These are phyloP conservation scores for Sutorius australiensis DNA, from an alignment of 768 basidiomycete species.

Conservation along the genomic window DNA sequence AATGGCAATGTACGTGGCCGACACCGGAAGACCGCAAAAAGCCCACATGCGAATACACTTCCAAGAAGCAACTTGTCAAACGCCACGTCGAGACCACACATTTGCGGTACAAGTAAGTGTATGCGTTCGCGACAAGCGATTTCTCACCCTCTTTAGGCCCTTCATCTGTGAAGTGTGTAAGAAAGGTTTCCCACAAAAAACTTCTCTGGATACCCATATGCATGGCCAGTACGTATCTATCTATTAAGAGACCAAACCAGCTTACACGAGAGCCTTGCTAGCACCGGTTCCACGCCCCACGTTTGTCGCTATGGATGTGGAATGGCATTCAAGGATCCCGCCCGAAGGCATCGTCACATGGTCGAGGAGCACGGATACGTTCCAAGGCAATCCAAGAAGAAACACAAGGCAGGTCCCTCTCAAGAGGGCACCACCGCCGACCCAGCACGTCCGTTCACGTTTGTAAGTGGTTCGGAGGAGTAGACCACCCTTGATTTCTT, in stretches of 20 bases:
- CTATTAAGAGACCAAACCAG: neutral
- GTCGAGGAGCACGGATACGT: conserved; percentile 48
- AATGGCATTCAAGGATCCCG: conserved; percentile 59
- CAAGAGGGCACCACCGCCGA: conserved; percentile 24
- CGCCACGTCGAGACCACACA: conserved; percentile 65
- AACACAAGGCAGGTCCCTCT: conserved; percentile 36
- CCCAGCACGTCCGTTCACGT: conserved; percentile 32
- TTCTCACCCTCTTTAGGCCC: conserved; percentile 36
- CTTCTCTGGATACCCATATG: conserved; percentile 54
- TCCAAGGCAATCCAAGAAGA: conserved; percentile 44
- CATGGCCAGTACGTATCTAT: conserved; percentile 44
- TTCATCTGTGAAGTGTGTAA: conserved; percentile 50
- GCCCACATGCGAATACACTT: conserved; percentile 39
- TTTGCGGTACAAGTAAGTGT: conserved; percentile 52
- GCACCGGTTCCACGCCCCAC: conserved; percentile 56
- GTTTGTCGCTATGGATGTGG: conserved; percentile 49
- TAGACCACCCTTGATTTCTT: conserved; percentile 12
- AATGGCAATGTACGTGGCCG: conserved; percentile 42
- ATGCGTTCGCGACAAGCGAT: conserved; percentile 3
- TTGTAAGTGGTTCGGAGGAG: conserved; percentile 27
- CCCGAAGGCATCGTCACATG: conserved; percentile 59
- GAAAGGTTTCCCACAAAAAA: conserved; percentile 57
- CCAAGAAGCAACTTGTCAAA: conserved; percentile 65
- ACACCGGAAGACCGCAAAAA: conserved; percentile 32
- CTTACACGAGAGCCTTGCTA: conserved; percentile 26